Base-by-base conservation (phyloP, 495 filamentous ascomycete genomes). In the Jackrogersella multiformis region DNA sequence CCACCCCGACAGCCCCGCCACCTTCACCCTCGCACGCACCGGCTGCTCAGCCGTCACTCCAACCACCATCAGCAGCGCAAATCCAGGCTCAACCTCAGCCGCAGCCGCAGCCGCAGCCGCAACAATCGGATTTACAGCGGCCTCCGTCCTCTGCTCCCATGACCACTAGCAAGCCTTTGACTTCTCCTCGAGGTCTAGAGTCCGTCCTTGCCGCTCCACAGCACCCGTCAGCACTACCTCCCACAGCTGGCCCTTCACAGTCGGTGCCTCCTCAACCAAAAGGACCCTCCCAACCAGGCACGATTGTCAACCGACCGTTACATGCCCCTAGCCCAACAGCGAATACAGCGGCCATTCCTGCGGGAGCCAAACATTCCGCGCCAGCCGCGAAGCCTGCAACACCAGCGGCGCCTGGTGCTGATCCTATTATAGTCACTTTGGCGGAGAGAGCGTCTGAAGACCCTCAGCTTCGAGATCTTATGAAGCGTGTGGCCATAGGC, bases 341-440 rank as follows among this genome's bases (percentile, higher is more conserved):
- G 38, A 28, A 15, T 15, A 7, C 63, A 52, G 21, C 58, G 1
- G 38, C 74, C 9, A 57, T 77, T 51, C 68, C 56, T n/a, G 9
- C 60, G 9, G 65, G 24, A 48, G 34, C 21, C 45, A 66, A 71
- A 60, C 65, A 64, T 26, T 46, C 73, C 24, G 63, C 77, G 21
- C 68, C 75, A 5, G 57, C 62, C 36, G 41, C 67, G 18, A 71
- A 76, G 24, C 67, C 73, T 8, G 63, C 72, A 30, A 28, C 64
- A 20, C 53, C 72, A 34, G 36, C 73, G 46, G 66, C 72, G 9
- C 61, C 67, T 5, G 65, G 68, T 26, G 73, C 77, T 21, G 96
- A 99, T 74, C 96, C 96, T 2, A 96, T 99, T 39, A 99, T 99
- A 58, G 91, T 96, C 56, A 92, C 93, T 75, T 79, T 99, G 39